Evolutionary conservation across 2,329 filamentous ascomycete genomes (phyloP).

Genomic region (Thielaviopsis cerberus): DNA sequence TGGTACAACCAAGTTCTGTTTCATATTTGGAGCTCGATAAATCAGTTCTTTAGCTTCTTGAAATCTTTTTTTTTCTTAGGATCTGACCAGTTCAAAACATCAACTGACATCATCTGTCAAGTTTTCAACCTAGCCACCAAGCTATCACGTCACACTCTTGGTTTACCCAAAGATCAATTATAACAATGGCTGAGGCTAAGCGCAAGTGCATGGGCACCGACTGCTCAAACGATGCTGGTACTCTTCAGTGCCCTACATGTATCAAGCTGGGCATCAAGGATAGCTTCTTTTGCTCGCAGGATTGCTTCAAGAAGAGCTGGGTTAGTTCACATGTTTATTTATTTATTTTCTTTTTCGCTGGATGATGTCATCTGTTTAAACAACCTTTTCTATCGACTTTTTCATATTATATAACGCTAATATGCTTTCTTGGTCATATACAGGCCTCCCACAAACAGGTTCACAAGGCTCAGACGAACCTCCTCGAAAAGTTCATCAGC

Average conservation of each 20-base stretch:
- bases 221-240: slow-evolving; percentile 70
- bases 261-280: slow-evolving; percentile 73
- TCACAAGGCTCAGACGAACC: slow-evolving; percentile 54
- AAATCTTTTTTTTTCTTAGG: neutral
- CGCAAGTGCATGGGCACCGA: slow-evolving; percentile 64
- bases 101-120: too few relatives aligned
- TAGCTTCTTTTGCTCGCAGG: slow-evolving; percentile 93
- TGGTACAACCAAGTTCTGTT: neutral
- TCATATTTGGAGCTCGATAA: neutral
- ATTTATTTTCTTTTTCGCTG: neutral
- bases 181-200: slow-evolving; percentile 30
- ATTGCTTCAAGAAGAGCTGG: slow-evolving; percentile 98
- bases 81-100: neutral
- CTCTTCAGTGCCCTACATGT: slow-evolving; percentile 86
- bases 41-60: neutral
- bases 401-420: neutral
- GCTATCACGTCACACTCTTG: neutral
- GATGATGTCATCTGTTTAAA: neutral
- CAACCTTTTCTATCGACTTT: neutral
- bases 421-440: neutral
- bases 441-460: slow-evolving; percentile 35
- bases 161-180: neutral
- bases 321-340: slow-evolving; percentile 34
- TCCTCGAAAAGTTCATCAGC: slow-evolving; percentile 54
- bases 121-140: neutral